Conservation (phyloP, 1,284 basidiomycete genomes). For the Trametes hirsuta region DNA sequence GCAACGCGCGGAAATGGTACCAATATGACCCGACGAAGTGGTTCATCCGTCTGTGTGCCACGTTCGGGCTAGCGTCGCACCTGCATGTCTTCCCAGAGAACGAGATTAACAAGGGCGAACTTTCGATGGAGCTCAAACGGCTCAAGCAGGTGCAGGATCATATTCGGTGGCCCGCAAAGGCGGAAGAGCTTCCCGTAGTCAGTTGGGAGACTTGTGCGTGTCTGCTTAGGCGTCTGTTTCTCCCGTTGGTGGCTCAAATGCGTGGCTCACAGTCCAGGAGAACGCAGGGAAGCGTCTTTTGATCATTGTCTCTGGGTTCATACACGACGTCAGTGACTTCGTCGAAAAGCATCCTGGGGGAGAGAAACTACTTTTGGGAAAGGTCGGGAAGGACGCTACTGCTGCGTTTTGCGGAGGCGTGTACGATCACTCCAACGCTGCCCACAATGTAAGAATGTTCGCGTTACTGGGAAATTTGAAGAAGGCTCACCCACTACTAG, state of each 20-base stretch:
- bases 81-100: constrained; percentile 85
- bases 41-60: constrained; percentile 77
- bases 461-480: background rate
- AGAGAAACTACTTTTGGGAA: constrained; percentile 57
- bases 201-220: constrained; percentile 80
- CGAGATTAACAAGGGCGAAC: constrained; percentile 81
- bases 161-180: constrained; percentile 69
- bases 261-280: constrained; percentile 54
- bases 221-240: background rate
- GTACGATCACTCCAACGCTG: constrained; percentile 85
- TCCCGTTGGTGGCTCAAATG: background rate
- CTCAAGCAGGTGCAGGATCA: constrained; percentile 68
- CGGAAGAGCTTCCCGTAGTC: constrained; percentile 71
- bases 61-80: constrained; percentile 75
- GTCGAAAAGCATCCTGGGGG: constrained; percentile 86
- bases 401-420: constrained; percentile 84
- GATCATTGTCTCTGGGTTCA: constrained; percentile 82
- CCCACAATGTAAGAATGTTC: constrained; percentile 64
- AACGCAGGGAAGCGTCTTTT: constrained; percentile 68
- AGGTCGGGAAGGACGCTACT: constrained; percentile 82
- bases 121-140: constrained; percentile 83
- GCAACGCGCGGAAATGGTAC: constrained; percentile 73
- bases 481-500: constrained; percentile 35
- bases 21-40: constrained; percentile 78
- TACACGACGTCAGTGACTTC: constrained; percentile 84